Percentiles rank a stretch among this genome's conserved stretches.
Conservation (phyloP, 2,329 filamentous ascomycete species). For the Epichloe hybrida region DNA sequence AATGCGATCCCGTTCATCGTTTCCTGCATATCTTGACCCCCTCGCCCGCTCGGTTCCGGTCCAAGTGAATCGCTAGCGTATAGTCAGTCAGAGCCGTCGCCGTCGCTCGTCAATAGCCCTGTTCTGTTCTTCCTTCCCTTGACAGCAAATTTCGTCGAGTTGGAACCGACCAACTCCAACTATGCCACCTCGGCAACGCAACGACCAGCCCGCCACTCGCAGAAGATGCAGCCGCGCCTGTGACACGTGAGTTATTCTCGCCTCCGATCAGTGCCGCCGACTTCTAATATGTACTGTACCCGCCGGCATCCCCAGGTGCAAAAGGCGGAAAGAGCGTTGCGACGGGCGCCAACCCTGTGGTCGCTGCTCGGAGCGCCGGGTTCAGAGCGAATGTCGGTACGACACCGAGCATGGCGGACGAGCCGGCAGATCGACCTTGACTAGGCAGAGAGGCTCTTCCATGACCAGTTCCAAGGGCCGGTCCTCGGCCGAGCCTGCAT, state of each 20-base stretch:
- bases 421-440: neutral
- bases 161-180: neutral
- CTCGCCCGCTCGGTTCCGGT: too few relatives aligned
- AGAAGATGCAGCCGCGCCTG: slow-evolving; percentile 4
- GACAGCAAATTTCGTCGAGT: too few relatives aligned
- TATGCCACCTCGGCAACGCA: neutral
- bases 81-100: too few relatives aligned
- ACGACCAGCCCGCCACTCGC: neutral
- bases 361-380: slow-evolving; percentile 4
- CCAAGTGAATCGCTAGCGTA: too few relatives aligned
- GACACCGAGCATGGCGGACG: slow-evolving; percentile 3
- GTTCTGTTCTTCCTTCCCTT: too few relatives aligned
- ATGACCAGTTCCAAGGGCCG: neutral
- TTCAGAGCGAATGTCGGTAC: slow-evolving; percentile 5
- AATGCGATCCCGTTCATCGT: too few relatives aligned
- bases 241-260: neutral
- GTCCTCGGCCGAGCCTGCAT: neutral
- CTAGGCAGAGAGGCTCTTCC: neutral
- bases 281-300: neutral
- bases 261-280: too few relatives aligned
- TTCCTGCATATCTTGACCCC: too few relatives aligned
- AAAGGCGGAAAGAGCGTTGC: slow-evolving; percentile 8
- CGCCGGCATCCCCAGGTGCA: slow-evolving; percentile 1
- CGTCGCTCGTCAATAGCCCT: too few relatives aligned
- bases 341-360: slow-evolving; percentile 7